phyloP scores from a whole-genome alignment of 495 filamentous ascomycete species.

The Penicillium angulare region DNA sequence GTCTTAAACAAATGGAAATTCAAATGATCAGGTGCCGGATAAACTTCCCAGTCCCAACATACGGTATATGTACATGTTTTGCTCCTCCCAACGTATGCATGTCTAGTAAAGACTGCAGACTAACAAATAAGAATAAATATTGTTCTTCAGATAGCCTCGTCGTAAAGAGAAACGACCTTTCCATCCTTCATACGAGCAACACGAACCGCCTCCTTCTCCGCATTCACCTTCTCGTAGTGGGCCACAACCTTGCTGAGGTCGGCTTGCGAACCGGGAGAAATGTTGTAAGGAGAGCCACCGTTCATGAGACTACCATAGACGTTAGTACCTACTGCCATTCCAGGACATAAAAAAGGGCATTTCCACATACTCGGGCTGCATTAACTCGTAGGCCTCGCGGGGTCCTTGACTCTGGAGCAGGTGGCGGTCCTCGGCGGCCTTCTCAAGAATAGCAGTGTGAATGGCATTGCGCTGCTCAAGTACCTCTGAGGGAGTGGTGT shows the following conservation, averaged over 20 bases:
- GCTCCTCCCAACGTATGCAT: constrained; percentile 21
- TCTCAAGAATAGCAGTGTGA: constrained; percentile 64
- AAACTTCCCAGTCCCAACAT: constrained; percentile 24
- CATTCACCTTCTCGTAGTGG: constrained; percentile 60
- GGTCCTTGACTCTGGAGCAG: constrained; percentile 58
- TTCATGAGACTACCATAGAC: constrained; percentile 46
- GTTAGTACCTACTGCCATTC: too few relatives aligned
- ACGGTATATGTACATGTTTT: constrained; percentile 44
- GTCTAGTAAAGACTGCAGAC: constrained; percentile 26
- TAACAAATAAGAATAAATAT: constrained; percentile 13
- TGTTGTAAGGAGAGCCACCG: constrained; percentile 59
- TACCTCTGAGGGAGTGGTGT: constrained; percentile 41
- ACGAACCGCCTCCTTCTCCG: constrained; percentile 50
- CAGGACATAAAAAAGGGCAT: too few relatives aligned
- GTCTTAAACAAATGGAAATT: constrained; percentile 28
- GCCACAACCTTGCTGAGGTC: constrained; percentile 60
- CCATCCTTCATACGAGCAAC: constrained; percentile 44
- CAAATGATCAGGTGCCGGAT: constrained; percentile 28
- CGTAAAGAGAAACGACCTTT: constrained; percentile 43
- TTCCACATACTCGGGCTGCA: constrained; percentile 68
- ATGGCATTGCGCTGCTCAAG: constrained; percentile 61
- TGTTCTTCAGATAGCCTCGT: constrained; percentile 23
- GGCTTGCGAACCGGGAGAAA: constrained; percentile 57
- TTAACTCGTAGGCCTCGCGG: constrained; percentile 50
- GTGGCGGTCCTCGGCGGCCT: constrained; percentile 65